A percentile compares a stretch with the other conserved stretches of the same genome.
These are phyloP conservation scores for Beauveria scarabaeidicola DNA, from an alignment of 2,329 filamentous ascomycete species.

Conservation along the genomic window DNA sequence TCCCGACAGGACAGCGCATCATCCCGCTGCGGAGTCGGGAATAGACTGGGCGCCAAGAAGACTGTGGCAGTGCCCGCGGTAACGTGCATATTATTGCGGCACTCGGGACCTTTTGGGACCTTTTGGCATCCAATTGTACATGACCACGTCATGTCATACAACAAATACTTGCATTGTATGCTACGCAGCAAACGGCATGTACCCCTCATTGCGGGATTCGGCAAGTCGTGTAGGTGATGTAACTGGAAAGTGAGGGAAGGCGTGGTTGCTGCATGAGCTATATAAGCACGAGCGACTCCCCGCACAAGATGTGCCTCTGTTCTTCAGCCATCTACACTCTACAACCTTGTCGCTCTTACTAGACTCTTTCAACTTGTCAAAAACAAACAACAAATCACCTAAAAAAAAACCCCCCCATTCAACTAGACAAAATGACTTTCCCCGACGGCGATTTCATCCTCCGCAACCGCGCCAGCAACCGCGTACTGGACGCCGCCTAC, in stretches of 20 bases:
- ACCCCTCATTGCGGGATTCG: conserved; percentile 2
- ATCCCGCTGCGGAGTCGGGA: background rate
- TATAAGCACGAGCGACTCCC: background rate
- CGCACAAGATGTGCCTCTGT: background rate
- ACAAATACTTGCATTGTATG: background rate
- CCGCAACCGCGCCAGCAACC: conserved; percentile 1
- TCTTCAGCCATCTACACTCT: background rate
- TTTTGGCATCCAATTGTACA: background rate
- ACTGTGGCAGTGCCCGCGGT: conserved; percentile 2
- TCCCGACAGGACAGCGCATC: background rate
- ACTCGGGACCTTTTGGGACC: background rate
- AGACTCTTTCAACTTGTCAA: no score
- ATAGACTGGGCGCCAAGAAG: background rate
- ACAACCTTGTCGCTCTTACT: background rate
- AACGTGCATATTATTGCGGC: conserved; percentile 5
- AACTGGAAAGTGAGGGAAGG: background rate
- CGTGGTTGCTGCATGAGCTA: background rate
- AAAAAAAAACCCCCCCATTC: background rate
- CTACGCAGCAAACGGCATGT: background rate
- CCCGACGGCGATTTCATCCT: conserved; percentile 1
- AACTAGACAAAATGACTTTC: background rate
- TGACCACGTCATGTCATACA: background rate
- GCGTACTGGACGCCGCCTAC: background rate
- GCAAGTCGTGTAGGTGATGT: background rate
- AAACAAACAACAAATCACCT: background rate